Evolutionary conservation across 2,329 filamentous ascomycete species (phyloP), one percentile per base, ranked within the genome.

Genomic region (Fusarium agapanthi): DNA sequence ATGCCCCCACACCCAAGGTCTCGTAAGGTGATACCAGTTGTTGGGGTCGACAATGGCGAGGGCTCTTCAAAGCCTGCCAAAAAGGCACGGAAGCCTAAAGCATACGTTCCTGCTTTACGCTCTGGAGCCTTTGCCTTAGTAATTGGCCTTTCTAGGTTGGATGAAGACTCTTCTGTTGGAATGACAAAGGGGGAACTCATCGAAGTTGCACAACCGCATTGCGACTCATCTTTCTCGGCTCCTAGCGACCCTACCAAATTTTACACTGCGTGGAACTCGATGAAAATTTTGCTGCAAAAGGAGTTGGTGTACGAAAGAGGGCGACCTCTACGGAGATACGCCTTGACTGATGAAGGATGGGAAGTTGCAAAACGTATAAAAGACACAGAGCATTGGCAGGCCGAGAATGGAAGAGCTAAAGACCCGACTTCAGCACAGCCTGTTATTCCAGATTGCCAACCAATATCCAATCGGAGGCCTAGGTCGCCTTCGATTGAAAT

Each of bases 191-290:
- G 85, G 12, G 87, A 93, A 63, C 81, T 95, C 6, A 91, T 95
- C 50, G 89, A 91, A 66, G 83, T 87, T 18, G 92, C 93, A 2
- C 92, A 95, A 76, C 88, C 88, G 12, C 86, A 93, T 79, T 94
- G 91, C 75, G 92, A 95, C 77, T 83, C 91, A 5, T 95, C 92
- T 0, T 95, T 94, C 75, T 91, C 88, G 0, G 89, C 88, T 0
- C 91, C 92, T 1, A 85, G 84, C 44, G 91, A 93, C 60, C 85
- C 92, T 1, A 90, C 86, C 16, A 92, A 90, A 63, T 93, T 89
- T 75, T 93, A 93, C 75, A 95, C 93, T 0, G 93, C 93, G 0
- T 96, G 93, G 93, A 92, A 89, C 76, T 94, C 93, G 4, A 95
- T 95, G 87, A 93, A 93, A 78, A 94, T 91, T 0, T 82, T 96